Evolutionary conservation across 73 alveolate species (phyloP).

Genomic region (Paramecium primaurelia): DNA sequence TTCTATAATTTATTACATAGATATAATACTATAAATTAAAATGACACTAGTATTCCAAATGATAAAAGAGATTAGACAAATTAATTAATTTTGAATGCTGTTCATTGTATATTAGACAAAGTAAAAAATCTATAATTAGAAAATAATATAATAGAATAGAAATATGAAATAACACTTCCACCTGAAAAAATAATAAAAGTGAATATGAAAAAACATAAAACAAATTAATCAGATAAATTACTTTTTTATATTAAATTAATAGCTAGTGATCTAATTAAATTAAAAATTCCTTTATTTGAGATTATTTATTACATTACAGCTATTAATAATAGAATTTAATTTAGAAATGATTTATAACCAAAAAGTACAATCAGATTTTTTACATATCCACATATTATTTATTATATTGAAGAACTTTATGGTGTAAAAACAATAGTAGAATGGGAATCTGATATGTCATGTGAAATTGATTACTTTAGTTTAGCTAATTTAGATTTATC

Average conservation of each 20-base stretch:
- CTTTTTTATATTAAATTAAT: not conserved
- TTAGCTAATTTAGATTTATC: not conserved
- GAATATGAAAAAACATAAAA: not conserved
- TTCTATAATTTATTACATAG: not conserved
- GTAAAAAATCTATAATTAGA: not conserved
- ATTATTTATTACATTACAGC: not conserved
- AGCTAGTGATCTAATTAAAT: not conserved
- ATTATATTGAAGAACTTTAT: not conserved
- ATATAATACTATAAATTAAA: not conserved
- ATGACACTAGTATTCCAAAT: not conserved
- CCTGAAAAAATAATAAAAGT: not conserved
- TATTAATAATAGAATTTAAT: not conserved
- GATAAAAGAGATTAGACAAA: not conserved
- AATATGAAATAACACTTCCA: not conserved
- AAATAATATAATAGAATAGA: not conserved
- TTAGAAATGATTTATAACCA: not conserved
- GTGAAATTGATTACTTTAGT: not conserved
- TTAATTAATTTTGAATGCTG: not conserved
- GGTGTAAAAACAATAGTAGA: not conserved
- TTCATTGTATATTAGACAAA: not conserved
- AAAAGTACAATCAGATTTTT: not conserved
- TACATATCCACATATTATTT: not conserved
- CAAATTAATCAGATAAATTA: not conserved
- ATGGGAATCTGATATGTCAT: not conserved
- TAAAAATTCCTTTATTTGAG: not conserved